phyloP scores from a whole-genome alignment of 2,329 filamentous ascomycete genomes.

The Cytospora leucostoma region DNA sequence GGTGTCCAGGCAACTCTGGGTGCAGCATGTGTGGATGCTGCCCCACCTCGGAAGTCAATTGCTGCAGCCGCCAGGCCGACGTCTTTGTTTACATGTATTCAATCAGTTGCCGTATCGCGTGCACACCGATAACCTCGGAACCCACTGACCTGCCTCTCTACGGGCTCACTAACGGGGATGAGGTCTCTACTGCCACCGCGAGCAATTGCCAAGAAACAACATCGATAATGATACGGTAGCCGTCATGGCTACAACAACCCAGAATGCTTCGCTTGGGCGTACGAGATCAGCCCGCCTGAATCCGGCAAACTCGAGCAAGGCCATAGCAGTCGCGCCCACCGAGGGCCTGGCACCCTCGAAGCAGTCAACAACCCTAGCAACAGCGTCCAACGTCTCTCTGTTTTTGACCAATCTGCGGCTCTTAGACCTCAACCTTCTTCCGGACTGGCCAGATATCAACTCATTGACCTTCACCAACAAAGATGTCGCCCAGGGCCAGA shows the following conservation, averaged over 20 bases:
- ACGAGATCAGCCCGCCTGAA: conserved; percentile 22
- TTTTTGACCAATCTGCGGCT: conserved; percentile 85
- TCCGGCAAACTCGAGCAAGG: conserved; percentile 13
- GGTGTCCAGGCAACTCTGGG: no score
- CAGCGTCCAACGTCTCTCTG: conserved; percentile 58
- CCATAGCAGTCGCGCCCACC: conserved; percentile 2
- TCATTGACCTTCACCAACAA: conserved; percentile 68
- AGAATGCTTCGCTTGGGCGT: conserved; percentile 18
- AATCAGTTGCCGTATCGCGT: no score
- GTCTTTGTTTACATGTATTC: no score
- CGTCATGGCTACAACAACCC: conserved; percentile 17
- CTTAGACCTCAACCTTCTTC: conserved; percentile 72
- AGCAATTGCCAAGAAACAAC: background rate
- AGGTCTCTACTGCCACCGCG: background rate
- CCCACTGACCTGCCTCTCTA: no score
- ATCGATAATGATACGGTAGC: background rate
- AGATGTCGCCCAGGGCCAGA: conserved; percentile 71
- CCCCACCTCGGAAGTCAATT: no score
- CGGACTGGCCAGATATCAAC: conserved; percentile 80
- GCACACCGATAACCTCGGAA: background rate
- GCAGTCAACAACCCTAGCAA: conserved; percentile 5
- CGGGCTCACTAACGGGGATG: background rate
- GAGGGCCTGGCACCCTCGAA: background rate
- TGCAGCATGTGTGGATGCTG: no score
- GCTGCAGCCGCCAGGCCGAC: no score